Evolutionary conservation across 2,329 filamentous ascomycete species (phyloP).

Genomic region (Periglandula ipomoeae): DNA sequence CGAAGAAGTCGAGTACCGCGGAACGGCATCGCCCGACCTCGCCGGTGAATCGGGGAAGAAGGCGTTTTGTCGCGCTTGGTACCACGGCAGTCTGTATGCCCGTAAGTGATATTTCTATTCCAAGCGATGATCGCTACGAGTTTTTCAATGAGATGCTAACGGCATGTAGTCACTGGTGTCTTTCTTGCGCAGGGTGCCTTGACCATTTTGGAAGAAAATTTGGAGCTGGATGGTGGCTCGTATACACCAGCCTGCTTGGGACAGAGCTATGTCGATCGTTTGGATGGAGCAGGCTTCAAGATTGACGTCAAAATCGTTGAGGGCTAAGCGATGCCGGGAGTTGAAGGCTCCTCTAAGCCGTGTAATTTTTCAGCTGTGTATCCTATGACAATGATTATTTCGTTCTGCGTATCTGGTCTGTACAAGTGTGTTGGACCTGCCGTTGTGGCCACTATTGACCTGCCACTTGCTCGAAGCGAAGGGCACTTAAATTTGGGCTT

Average conservation of each 20-base stretch:
- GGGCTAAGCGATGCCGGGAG: slow-evolving; percentile 14
- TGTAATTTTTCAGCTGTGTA: too few relatives aligned
- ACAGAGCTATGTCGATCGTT: slow-evolving; percentile 53
- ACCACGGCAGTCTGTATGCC: slow-evolving; percentile 55
- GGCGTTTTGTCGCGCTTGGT: slow-evolving; percentile 46
- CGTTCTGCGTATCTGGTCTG: too few relatives aligned
- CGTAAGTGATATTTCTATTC: slow-evolving; percentile 42
- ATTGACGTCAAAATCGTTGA: slow-evolving; percentile 40
- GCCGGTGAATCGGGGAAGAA: slow-evolving; percentile 33
- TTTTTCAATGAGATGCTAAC: not conserved
- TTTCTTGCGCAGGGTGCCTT: slow-evolving; percentile 55
- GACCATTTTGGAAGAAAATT: slow-evolving; percentile 54
- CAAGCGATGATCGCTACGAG: too few relatives aligned
- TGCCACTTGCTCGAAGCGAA: too few relatives aligned
- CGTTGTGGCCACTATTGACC: too few relatives aligned
- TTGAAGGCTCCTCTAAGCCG: too few relatives aligned
- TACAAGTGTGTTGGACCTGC: too few relatives aligned
- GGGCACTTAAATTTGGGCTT: too few relatives aligned
- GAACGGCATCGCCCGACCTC: slow-evolving; percentile 51
- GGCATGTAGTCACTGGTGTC: slow-evolving; percentile 51
- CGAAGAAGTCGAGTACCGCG: slow-evolving; percentile 55
- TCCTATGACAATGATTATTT: too few relatives aligned
- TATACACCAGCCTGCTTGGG: slow-evolving; percentile 66
- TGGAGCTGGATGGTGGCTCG: slow-evolving; percentile 54
- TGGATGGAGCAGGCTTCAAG: slow-evolving; percentile 52